Conservation (phyloP, 2,329 filamentous ascomycete species). For the Fusarium pseudograminearum region DNA sequence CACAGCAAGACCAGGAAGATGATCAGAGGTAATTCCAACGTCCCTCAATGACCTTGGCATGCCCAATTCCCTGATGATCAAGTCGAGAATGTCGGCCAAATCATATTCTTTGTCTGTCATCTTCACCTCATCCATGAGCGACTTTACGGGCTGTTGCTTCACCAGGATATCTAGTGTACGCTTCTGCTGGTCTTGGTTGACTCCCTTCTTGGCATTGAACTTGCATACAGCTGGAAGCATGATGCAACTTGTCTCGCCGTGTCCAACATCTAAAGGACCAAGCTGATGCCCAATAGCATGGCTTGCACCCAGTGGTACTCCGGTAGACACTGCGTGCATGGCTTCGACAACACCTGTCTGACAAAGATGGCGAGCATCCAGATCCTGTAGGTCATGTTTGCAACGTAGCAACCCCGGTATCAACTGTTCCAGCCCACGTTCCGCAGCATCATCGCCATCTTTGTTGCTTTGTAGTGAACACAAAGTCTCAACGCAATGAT, state of each 20-base stretch:
- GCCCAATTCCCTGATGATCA: background rate
- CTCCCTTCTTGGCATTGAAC: slow-evolving; percentile 4
- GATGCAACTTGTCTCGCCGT: slow-evolving; percentile 22
- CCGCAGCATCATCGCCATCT: background rate
- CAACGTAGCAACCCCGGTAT: slow-evolving; percentile 4
- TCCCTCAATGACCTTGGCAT: slow-evolving; percentile 14
- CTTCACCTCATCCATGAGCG: background rate
- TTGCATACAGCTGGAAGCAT: slow-evolving; percentile 21
- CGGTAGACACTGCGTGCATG: slow-evolving; percentile 19
- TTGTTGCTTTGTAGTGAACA: slow-evolving; percentile 18
- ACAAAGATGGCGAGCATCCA: slow-evolving; percentile 15
- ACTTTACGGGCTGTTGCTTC: background rate
- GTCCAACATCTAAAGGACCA: slow-evolving; percentile 8
- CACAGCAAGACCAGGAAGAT: background rate
- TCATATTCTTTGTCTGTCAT: background rate
- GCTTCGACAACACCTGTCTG: slow-evolving; percentile 5
- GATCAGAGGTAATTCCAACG: background rate
- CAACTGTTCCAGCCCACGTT: background rate
- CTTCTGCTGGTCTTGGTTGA: background rate
- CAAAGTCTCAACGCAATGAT: slow-evolving; percentile 11
- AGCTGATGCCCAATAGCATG: slow-evolving; percentile 29
- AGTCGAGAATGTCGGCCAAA: slow-evolving; percentile 7
- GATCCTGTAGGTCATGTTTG: slow-evolving; percentile 3
- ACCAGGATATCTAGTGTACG: background rate
- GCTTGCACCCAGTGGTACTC: slow-evolving; percentile 16